Evolutionary conservation across 1,284 basidiomycete genomes (phyloP).

Genomic region (Cutaneotrichosporon mucoides): DNA sequence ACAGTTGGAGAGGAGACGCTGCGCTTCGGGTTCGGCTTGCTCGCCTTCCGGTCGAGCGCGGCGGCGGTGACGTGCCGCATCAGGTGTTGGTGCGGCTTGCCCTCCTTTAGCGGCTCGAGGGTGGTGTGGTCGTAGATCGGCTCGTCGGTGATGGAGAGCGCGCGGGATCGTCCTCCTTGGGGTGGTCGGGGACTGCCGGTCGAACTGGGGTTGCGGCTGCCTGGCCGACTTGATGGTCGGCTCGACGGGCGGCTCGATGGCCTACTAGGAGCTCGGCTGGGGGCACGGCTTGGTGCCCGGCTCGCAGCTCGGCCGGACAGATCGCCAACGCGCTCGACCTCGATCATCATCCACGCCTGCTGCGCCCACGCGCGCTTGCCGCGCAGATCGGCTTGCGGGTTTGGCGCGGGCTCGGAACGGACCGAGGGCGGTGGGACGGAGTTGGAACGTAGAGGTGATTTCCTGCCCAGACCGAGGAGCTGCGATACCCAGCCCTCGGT

Average conservation of each 20-base stretch:
- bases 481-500: conserved; percentile 17
- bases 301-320: neutral
- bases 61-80: neutral
- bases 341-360: conserved; percentile 19
- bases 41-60: neutral
- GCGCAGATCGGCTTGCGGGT: neutral
- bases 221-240: neutral
- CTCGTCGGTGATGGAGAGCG: neutral
- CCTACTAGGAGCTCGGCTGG: neutral
- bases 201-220: too few species aligned
- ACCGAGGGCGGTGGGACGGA: conserved; percentile 20
- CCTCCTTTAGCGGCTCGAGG: neutral
- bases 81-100: neutral
- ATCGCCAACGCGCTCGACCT: conserved; percentile 9
- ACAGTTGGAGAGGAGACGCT: neutral
- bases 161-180: neutral
- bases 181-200: too few species aligned
- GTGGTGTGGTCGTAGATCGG: neutral
- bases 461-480: conserved; percentile 14
- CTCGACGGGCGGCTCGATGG: neutral
- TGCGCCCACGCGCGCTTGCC: conserved; percentile 19
- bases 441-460: conserved; percentile 19
- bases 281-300: conserved; percentile 1
- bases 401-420: neutral
- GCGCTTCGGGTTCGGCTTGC: neutral